phyloP scores from a whole-genome alignment of 371 early-diverging fungal genomes.

The Syncephalastrum monosporum region DNA sequence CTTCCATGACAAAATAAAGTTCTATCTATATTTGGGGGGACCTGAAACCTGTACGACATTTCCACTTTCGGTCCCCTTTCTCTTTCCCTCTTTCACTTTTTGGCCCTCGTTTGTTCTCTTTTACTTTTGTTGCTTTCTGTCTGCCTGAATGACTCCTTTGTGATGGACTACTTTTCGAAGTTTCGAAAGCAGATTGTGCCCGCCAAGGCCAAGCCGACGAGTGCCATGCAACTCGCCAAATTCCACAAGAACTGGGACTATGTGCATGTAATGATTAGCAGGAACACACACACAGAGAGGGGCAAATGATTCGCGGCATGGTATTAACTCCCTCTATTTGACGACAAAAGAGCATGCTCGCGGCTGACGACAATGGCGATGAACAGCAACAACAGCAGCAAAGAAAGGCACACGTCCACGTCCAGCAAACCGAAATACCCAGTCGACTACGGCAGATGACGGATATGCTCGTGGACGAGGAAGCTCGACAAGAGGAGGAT shows the following conservation, averaged over 20 bases:
- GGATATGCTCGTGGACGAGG: conserved; percentile 90
- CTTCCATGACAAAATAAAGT: no score
- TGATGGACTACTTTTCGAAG: conserved; percentile 70
- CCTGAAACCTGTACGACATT: no score
- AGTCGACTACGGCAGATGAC: conserved; percentile 76
- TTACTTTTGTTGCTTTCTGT: no score
- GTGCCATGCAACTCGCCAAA: conserved; percentile 66
- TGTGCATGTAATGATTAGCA: conserved; percentile 52
- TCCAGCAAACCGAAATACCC: conserved; percentile 83
- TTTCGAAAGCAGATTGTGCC: conserved; percentile 65
- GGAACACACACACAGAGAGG: not conserved
- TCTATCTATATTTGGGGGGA: no score
- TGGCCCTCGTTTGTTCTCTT: no score
- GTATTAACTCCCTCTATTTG: conserved; percentile 4
- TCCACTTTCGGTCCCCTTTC: no score
- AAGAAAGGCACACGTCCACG: conserved; percentile 49
- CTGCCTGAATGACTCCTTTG: not conserved
- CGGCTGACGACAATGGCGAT: conserved; percentile 39
- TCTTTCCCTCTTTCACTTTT: no score
- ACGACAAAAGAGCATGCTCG: conserved; percentile 52
- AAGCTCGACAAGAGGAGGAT: conserved; percentile 68
- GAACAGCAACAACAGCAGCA: conserved; percentile 8
- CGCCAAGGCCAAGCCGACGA: conserved; percentile 62
- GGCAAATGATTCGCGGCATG: not conserved
- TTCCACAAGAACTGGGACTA: conserved; percentile 80